Conservation (phyloP, 495 filamentous ascomycete genomes). For the Viridothelium virens region DNA sequence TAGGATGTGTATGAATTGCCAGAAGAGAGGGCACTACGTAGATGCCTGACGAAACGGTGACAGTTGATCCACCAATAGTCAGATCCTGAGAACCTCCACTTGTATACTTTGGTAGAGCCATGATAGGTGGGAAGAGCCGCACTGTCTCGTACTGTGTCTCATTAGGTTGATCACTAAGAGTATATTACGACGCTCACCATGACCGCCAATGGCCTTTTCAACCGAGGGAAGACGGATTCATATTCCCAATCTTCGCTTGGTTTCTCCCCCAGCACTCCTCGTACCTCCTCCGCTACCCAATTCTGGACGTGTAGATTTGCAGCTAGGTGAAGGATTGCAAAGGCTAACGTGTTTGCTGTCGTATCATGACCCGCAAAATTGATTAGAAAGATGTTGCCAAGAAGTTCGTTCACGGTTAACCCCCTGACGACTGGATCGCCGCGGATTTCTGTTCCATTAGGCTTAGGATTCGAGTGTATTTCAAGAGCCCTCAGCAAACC, state of each 20-base stretch:
- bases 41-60: conserved; percentile 32
- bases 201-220: neutral
- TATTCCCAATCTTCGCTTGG: neutral
- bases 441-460: conserved; percentile 20
- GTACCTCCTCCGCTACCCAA: conserved; percentile 24
- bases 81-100: conserved; percentile 25
- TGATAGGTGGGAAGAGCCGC: too few species aligned
- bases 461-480: neutral
- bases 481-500: neutral
- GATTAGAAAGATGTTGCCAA: conserved; percentile 45
- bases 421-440: conserved; percentile 22
- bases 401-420: conserved; percentile 35
- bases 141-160: too few species aligned
- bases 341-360: conserved; percentile 41
- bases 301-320: conserved; percentile 35
- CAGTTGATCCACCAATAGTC: too few species aligned
- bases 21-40: conserved; percentile 33
- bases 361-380: conserved; percentile 48
- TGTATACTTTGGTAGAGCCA: too few species aligned
- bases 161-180: too few species aligned
- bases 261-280: neutral
- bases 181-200: too few species aligned
- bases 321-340: conserved; percentile 38
- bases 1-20: conserved; percentile 39
- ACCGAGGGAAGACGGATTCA: neutral